phyloP scores from a whole-genome alignment of 164 flowering plant species.

The Berberis thunbergii region DNA sequence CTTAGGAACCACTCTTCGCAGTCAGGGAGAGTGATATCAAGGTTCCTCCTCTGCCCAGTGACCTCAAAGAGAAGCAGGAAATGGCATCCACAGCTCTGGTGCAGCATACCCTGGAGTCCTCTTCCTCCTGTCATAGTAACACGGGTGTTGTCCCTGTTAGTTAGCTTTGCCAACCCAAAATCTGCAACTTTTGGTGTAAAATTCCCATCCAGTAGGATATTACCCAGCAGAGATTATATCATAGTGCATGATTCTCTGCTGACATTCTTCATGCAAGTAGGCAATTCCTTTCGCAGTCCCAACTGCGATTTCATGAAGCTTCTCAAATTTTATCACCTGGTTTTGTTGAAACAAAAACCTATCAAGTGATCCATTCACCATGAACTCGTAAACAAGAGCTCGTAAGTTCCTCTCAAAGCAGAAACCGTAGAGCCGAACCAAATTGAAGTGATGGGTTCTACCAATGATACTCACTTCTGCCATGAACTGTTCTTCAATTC shows the following conservation, averaged over 20 bases:
- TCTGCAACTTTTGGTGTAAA: slow-evolving; percentile 18
- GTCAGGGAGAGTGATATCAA: slow-evolving; percentile 5
- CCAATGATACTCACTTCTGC: slow-evolving; percentile 24
- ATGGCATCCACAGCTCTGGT: slow-evolving; percentile 18
- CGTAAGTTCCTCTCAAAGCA: slow-evolving; percentile 11
- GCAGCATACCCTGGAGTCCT: slow-evolving; percentile 22
- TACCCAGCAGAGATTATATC: slow-evolving; percentile 22
- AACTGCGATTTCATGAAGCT: slow-evolving; percentile 14
- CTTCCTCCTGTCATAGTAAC: slow-evolving; percentile 16
- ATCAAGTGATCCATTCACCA: slow-evolving; percentile 25
- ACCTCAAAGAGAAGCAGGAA: slow-evolving; percentile 19
- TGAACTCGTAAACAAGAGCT: slow-evolving; percentile 20
- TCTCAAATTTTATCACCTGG: slow-evolving; percentile 6
- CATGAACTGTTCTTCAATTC: slow-evolving; percentile 21
- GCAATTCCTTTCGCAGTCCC: slow-evolving; percentile 19
- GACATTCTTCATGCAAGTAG: slow-evolving; percentile 19
- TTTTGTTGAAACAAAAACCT: slow-evolving; percentile 9
- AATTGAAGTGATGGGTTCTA: slow-evolving; percentile 21
- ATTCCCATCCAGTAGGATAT: slow-evolving; percentile 16
- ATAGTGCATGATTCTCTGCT: slow-evolving; percentile 20
- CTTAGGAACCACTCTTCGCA: slow-evolving; percentile 23
- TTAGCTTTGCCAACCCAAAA: slow-evolving; percentile 22
- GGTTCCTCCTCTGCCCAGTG: slow-evolving; percentile 13
- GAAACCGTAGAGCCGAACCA: slow-evolving; percentile 22
- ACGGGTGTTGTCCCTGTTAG: slow-evolving; percentile 14